Evolutionary conservation across 2,329 filamentous ascomycete species (phyloP), one percentile per base, ranked within the genome.

Genomic region (Podosphaera leucotricha): DNA sequence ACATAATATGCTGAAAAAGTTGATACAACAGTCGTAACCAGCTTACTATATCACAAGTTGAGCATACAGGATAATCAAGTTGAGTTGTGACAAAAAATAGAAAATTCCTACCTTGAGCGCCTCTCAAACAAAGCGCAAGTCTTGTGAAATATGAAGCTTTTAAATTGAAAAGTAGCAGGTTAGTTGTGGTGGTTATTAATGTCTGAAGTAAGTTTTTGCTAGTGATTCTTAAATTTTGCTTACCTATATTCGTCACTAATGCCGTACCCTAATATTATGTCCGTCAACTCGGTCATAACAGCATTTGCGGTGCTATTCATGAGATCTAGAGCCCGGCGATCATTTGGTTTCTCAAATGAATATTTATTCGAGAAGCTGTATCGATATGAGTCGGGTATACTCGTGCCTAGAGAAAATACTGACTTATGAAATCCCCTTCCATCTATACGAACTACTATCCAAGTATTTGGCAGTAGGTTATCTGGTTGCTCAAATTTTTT

Each of bases 391-490:
- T 11, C 15, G 11, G 15, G 15, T 7, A 4, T 3, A 33, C 28
- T 4, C 28, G 6, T 11, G 15, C 8, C 3, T 33, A 6, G 15
- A 24, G 28, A 3, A 33, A 3, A 11, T 7, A 43, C 61, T 58
- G 65, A 92, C 84, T 92, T 94, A 55, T 86, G 90, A 62, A 98
- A 98, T 16, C 85, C 86, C 50, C 87, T 72, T 20, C 90, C 90
- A 62, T 98, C 90, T 55, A 98, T 77, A 47, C 90, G 77, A 45
- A 98, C 77, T 18, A 95, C 84, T 46, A 95, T 80, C 85, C 86
- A 98, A 21, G 87, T 95, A 57, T 92, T 92, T 44, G 78, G 83
- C 19, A 95, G 69, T 36, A 98, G 65, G 40, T 63, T 62, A 57
- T 94, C 85, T 6, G 76, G 65, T 56, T 80, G 80, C 67, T 98